Evolutionary conservation across 228 moss, liverwort and hornwort genomes (phyloP), one percentile per base, ranked within the genome.

Genomic region (Sphagnum magellanicum): DNA sequence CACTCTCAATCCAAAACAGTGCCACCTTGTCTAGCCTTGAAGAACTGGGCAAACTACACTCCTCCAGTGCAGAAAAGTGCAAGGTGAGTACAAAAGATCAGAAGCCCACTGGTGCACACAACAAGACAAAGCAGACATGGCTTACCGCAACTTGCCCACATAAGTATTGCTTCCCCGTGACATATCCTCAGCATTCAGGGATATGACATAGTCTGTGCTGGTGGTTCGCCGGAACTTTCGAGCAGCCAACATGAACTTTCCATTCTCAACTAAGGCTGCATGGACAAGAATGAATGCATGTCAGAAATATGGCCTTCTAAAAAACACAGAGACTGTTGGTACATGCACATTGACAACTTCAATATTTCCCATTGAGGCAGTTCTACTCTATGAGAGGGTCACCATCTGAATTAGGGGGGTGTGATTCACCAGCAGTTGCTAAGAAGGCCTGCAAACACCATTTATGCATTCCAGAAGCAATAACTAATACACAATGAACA

Each of bases 181-280:
- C 84, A 88, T 88, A 60, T 88, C 87, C 11, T 88, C 84, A 4
- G 84, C 79, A 70, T 84, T 78, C 53, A 88, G 72, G 12, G 87
- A 88, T 55, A 88, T 88, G 52, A 88, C 79, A 64, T 88, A 88
- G 48, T 88, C 87, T 4, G 84, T 88, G 71, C 84, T 88, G 8
- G 87, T 88, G 6, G 87, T 81, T 12, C 87, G 81, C 52, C 87
- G 69, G 46, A 84, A 77, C 68, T 88, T 88, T 16, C 87, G 79
- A 11, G 87, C 87, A 6, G 87, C 87, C 77, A 88, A 51, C 4
- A 88, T 75, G 70, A 84, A 88, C 72, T 88, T 88, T 4, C 84
- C 87, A 68, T 81, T 79, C 59, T 88, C 87, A 80, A 81, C 74
- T 68, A 76, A 67, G 63, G 84, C 87, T 88, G 74, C 60, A 63